These are phyloP conservation scores for Saitozyma podzolica DNA, from an alignment of 768 basidiomycete species.

Conservation along the genomic window DNA sequence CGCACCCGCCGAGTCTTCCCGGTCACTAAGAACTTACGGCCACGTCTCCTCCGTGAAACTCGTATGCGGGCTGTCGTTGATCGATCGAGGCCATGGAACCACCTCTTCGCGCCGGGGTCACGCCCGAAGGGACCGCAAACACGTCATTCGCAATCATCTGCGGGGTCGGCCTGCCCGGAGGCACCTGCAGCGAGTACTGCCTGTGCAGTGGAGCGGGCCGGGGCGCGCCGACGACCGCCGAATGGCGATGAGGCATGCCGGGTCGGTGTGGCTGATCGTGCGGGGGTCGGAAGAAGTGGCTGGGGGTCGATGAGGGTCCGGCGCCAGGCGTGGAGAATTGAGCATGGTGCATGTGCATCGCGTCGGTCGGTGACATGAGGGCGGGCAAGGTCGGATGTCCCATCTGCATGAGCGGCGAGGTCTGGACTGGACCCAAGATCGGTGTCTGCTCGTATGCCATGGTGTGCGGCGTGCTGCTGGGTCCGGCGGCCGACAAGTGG, in stretches of 20 bases:
- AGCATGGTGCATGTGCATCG: background rate
- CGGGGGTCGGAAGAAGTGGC: background rate
- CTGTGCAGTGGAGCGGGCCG: slow-evolving; percentile 5
- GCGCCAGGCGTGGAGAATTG: background rate
- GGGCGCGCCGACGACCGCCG: background rate
- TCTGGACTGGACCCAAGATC: background rate
- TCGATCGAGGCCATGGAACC: too few species aligned
- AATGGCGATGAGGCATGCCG: slow-evolving; percentile 5
- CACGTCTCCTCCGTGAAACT: too few species aligned
- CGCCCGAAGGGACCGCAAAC: slow-evolving; percentile 2
- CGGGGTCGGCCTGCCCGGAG: background rate
- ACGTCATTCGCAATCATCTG: slow-evolving; percentile 4
- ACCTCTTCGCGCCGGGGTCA: slow-evolving; percentile 1
- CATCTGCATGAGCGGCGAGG: background rate
- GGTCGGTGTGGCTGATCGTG: background rate
- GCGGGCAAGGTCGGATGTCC: background rate
- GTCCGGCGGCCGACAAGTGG: too few species aligned
- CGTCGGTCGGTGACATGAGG: background rate
- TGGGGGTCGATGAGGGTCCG: background rate
- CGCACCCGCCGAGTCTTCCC: background rate
- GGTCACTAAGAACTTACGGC: background rate
- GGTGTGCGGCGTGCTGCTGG: too few species aligned
- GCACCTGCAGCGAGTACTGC: slow-evolving; percentile 13
- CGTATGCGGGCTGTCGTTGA: too few species aligned
- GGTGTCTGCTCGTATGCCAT: background rate